These are phyloP conservation scores for Harringtonia lauricola DNA, from an alignment of 2,329 filamentous ascomycete species.

Conservation along the genomic window DNA sequence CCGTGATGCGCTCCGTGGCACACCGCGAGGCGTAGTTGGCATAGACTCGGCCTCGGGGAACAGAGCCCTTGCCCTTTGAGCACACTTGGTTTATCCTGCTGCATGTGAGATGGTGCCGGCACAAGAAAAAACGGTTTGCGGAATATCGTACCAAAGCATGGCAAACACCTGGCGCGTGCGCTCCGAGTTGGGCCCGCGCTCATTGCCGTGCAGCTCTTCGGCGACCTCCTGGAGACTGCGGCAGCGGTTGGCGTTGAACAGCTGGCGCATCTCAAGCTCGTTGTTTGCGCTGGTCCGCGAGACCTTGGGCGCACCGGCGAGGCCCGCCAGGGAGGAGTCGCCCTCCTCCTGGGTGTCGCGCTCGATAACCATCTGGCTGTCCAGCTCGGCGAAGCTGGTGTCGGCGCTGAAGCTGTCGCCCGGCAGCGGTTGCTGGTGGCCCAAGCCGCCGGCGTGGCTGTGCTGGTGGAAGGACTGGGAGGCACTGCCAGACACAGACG, in stretches of 20 bases:
- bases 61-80: slow-evolving; percentile 67
- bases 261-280: slow-evolving; percentile 67
- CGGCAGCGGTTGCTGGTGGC: slow-evolving; percentile 43
- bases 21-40: slow-evolving; percentile 90
- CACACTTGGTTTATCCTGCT: slow-evolving; percentile 64
- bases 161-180: slow-evolving; percentile 78
- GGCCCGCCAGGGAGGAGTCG: slow-evolving; percentile 34
- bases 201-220: slow-evolving; percentile 64
- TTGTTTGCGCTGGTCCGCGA: slow-evolving; percentile 65
- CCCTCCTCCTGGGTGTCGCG: slow-evolving; percentile 47
- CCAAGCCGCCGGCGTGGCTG: slow-evolving; percentile 14
- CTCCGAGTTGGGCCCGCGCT: slow-evolving; percentile 71
- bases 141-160: slow-evolving; percentile 63
- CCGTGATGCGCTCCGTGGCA: slow-evolving; percentile 85
- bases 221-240: slow-evolving; percentile 62
- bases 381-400: slow-evolving; percentile 44
- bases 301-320: slow-evolving; percentile 38
- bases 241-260: slow-evolving; percentile 59
- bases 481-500: slow-evolving; percentile 25
- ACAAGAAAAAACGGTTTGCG: background rate
- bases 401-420: slow-evolving; percentile 40
- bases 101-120: background rate
- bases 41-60: slow-evolving; percentile 87
- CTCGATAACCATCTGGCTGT: slow-evolving; percentile 48
- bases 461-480: slow-evolving; percentile 33